Percentiles rank a stretch among this genome's conserved stretches.
Evolutionary conservation across 2,329 filamentous ascomycete genomes (phyloP).

Genomic region (Pseudogymnoascus sp.): DNA sequence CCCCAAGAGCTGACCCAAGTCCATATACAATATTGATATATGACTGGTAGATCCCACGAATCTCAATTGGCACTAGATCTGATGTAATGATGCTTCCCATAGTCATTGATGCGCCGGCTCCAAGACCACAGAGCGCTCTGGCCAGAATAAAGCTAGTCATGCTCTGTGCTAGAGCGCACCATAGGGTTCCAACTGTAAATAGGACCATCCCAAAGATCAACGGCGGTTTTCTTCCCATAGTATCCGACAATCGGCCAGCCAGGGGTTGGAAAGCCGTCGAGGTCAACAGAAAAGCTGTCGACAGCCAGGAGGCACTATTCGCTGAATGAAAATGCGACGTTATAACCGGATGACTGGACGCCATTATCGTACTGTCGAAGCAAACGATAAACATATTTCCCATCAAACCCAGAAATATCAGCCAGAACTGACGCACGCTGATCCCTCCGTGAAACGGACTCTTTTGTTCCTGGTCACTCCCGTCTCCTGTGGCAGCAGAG

Average conservation of each 20-base stretch:
- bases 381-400: conserved; percentile 49
- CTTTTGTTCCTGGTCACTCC: conserved; percentile 16
- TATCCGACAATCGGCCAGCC: conserved; percentile 66
- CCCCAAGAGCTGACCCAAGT: conserved; percentile 49
- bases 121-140: conserved; percentile 62
- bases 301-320: conserved; percentile 75
- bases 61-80: conserved; percentile 64
- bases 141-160: conserved; percentile 65
- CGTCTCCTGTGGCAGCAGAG: conserved; percentile 9
- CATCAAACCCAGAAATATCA: conserved; percentile 53
- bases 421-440: conserved; percentile 45
- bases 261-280: conserved; percentile 70
- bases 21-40: conserved; percentile 61
- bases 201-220: conserved; percentile 56
- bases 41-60: conserved; percentile 59
- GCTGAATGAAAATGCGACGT: conserved; percentile 71
- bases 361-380: conserved; percentile 77
- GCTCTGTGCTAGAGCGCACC: conserved; percentile 59
- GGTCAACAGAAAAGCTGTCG: conserved; percentile 69
- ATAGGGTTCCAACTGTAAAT: conserved; percentile 57
- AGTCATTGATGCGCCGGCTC: conserved; percentile 62
- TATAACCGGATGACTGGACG: conserved; percentile 71
- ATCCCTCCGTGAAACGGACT: conserved; percentile 35
- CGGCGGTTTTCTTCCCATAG: conserved; percentile 57
- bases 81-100: conserved; percentile 64